phyloP scores from a whole-genome alignment of 257 asterid genomes.

The Lavandula angustifolia region DNA sequence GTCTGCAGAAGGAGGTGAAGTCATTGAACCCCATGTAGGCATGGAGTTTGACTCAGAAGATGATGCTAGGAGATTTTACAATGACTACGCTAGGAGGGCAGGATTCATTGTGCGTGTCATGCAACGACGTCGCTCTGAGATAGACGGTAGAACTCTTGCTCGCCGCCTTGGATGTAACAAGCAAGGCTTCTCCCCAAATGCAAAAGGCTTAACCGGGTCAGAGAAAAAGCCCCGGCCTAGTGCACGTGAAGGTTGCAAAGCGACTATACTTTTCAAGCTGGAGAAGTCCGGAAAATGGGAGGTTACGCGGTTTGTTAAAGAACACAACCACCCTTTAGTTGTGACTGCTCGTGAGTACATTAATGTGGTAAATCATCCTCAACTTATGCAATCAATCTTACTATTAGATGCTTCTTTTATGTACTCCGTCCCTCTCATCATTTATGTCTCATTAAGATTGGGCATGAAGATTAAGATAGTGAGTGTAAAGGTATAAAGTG shows the following conservation, averaged over 20 bases:
- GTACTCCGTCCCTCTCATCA: background rate
- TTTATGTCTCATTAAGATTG: too few species aligned
- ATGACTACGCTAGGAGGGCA: constrained; percentile 48
- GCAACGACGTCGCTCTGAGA: constrained; percentile 65
- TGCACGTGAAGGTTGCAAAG: constrained; percentile 70
- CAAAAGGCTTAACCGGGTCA: constrained; percentile 41
- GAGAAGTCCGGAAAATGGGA: constrained; percentile 67
- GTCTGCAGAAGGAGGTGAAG: constrained; percentile 34
- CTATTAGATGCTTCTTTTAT: constrained; percentile 1
- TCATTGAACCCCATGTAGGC: constrained; percentile 53
- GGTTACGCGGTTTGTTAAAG: constrained; percentile 60
- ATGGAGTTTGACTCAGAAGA: constrained; percentile 66
- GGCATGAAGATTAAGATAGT: too few species aligned
- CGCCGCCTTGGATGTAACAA: constrained; percentile 69
- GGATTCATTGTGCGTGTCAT: constrained; percentile 63
- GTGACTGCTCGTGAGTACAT: constrained; percentile 34
- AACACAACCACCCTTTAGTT: constrained; percentile 61
- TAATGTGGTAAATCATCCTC: constrained; percentile 40
- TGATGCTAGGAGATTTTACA: constrained; percentile 55
- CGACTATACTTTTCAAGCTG: constrained; percentile 52
- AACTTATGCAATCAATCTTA: background rate
- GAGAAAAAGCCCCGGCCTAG: constrained; percentile 49
- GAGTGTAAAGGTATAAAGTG: too few species aligned
- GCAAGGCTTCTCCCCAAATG: constrained; percentile 51
- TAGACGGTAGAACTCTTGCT: constrained; percentile 61